Base-by-base conservation (phyloP, 2,329 filamentous ascomycete species). In the Alternaria ethzedia region DNA sequence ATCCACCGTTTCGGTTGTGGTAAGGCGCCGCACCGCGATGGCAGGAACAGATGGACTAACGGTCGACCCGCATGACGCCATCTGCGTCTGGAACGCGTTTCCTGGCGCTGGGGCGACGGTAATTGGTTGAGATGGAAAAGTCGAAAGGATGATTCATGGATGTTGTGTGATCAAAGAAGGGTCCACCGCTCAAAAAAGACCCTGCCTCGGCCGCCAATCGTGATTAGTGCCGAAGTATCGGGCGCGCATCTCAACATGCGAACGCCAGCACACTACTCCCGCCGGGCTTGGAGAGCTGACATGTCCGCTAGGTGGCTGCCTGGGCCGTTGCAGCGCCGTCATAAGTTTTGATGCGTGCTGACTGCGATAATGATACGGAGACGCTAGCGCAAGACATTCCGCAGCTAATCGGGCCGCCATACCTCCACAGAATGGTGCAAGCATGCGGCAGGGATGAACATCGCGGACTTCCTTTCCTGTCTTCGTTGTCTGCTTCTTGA, bases 21-120 rank as follows among this genome's bases (percentile, higher is more conserved):
- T 56, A 59, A 63, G 62, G 46, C 57, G 55, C 62, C 64, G 65
- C 21, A 26, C 57, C 64, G 65, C 71, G 71, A 73, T 73, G 63
- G 68, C 66, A 73, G 70, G 61, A 57, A 71, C 63, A 73, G 54
- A 72, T 73, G 66, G 65, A 70, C 71, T 73, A 73, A 46, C 63
- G 65, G 49, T 26, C 23, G 51, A 52, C 51, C n/a, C 63, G 41
- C 51, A 70, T 72, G 63, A 68, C 68, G 68, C 70, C 67, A 72
- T 71, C 58, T 59, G 62, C 59, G 50, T 72, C 71, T 65, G 67
- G 69, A 66, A 65, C 67, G 56, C 61, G 56, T 59, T 65, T 60
- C 11, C 21, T 11, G 51, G 56, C 21, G 49, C 51, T 50, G 15
- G 17, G 45, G 20, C 30, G 50, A 3, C 17, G 26, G 28, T 23